phyloP scores from a whole-genome alignment of 345 rosid species.

The Excoecaria agallocha region DNA sequence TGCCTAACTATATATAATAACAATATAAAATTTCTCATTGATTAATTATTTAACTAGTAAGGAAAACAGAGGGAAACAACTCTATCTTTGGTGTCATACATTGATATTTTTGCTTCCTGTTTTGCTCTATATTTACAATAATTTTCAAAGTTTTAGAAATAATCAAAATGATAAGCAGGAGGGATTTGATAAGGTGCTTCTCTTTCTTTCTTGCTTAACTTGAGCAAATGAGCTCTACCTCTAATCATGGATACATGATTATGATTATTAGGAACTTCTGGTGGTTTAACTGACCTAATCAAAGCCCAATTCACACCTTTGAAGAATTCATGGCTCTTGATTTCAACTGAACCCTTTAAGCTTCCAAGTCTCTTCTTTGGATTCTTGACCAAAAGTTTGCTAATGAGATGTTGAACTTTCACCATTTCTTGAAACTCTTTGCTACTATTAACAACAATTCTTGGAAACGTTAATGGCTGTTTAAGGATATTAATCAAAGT shows the following conservation, averaged over 20 bases:
- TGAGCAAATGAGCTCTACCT: conserved; percentile 44
- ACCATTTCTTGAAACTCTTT: conserved; percentile 65
- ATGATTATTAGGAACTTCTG: conserved; percentile 68
- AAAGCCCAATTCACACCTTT: conserved; percentile 87
- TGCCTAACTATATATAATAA: conserved; percentile 3
- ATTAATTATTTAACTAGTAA: neutral
- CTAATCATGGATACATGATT: conserved; percentile 34
- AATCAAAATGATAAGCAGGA: conserved; percentile 58
- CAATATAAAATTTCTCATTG: conserved; percentile 6
- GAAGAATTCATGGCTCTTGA: conserved; percentile 84
- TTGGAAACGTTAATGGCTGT: conserved; percentile 73
- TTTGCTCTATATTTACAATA: conserved; percentile 16
- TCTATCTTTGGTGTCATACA: conserved; percentile 17
- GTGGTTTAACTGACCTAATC: conserved; percentile 78
- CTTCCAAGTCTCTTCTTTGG: conserved; percentile 85
- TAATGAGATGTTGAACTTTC: conserved; percentile 67
- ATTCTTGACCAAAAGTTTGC: conserved; percentile 66
- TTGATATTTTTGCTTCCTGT: conserved; percentile 6
- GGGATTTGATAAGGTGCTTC: conserved; percentile 76
- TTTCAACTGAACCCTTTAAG: conserved; percentile 68
- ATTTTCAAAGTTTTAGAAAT: conserved; percentile 44
- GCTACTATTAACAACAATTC: conserved; percentile 42
- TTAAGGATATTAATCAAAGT: conserved; percentile 80
- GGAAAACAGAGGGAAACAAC: conserved; percentile 25
- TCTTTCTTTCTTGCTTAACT: conserved; percentile 66